These are phyloP conservation scores for Fusarium newnesense DNA, from an alignment of 2,329 filamentous ascomycete genomes.

Conservation along the genomic window DNA sequence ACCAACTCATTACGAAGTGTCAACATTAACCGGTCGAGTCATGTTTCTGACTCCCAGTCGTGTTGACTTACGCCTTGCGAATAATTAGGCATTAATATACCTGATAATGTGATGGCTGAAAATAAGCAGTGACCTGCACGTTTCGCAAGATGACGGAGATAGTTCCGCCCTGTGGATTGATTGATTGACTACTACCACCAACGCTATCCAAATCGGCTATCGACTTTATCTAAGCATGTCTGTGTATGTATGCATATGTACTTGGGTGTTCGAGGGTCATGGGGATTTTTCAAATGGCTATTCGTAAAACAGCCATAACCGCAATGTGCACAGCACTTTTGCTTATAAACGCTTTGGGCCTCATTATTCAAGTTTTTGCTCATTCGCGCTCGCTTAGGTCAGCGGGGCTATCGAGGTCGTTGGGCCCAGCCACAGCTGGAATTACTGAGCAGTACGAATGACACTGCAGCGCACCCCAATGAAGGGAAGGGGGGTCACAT, in stretches of 20 bases:
- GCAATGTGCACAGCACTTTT: not conserved
- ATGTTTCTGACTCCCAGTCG: not conserved
- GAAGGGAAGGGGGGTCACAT: slow-evolving; percentile 12
- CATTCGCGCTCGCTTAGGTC: not conserved
- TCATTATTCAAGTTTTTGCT: slow-evolving; percentile 1
- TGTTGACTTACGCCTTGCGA: not conserved
- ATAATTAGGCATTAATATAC: not conserved
- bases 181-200: not conserved
- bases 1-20: not conserved
- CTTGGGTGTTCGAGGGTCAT: not conserved
- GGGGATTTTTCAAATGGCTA: not conserved
- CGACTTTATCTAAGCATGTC: not conserved
- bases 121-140: not conserved
- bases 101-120: not conserved
- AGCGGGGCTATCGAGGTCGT: slow-evolving; percentile 1
- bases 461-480: slow-evolving; percentile 13
- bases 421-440: slow-evolving; percentile 1
- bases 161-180: slow-evolving; percentile 11
- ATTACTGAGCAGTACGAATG: slow-evolving; percentile 19
- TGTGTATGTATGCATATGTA: not conserved
- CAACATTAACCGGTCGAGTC: not conserved
- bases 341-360: not conserved
- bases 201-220: not conserved
- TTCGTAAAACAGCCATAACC: not conserved
- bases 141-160: not conserved